These are phyloP conservation scores for Tolypocladium guangdongense DNA, from an alignment of 2,329 filamentous ascomycete genomes.

Conservation along the genomic window DNA sequence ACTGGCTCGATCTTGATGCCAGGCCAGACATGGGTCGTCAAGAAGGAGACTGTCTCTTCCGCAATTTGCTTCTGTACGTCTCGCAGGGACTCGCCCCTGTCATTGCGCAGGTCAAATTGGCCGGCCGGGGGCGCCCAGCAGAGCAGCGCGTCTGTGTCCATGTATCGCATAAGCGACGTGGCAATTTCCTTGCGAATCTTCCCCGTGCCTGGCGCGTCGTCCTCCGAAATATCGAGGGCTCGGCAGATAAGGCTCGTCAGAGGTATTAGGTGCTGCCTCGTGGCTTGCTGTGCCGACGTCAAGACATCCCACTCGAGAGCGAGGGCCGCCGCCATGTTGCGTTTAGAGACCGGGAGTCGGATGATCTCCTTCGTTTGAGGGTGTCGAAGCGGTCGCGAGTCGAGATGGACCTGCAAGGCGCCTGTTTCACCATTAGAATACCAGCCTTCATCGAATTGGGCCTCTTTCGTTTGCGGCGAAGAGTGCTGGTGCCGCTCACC, in stretches of 20 bases:
- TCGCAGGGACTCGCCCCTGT: constrained; percentile 49
- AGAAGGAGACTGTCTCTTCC: constrained; percentile 57
- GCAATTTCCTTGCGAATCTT: constrained; percentile 55
- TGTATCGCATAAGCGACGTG: constrained; percentile 65
- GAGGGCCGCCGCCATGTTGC: constrained; percentile 71
- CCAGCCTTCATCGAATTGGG: not conserved
- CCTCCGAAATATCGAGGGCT: constrained; percentile 66
- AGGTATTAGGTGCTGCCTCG: constrained; percentile 80
- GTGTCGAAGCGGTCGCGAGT: constrained; percentile 68
- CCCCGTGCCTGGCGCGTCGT: constrained; percentile 40
- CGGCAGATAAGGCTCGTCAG: constrained; percentile 77
- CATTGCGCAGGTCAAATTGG: constrained; percentile 34
- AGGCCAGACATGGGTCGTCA: constrained; percentile 70
- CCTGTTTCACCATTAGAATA: constrained; percentile 17
- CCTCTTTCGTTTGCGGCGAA: not conserved
- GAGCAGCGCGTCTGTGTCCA: constrained; percentile 84
- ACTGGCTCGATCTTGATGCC: constrained; percentile 68
- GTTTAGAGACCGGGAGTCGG: constrained; percentile 62
- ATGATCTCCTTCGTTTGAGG: constrained; percentile 62
- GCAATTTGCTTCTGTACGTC: constrained; percentile 61
- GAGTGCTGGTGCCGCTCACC: constrained; percentile 32
- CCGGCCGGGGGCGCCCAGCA: constrained; percentile 64
- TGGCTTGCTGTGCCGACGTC: constrained; percentile 68
- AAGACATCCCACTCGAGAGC: constrained; percentile 91
- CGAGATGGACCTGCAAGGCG: constrained; percentile 57